Evolutionary conservation across 805 yeast genomes (phyloP).

Genomic region (Candida palmyrensis): DNA sequence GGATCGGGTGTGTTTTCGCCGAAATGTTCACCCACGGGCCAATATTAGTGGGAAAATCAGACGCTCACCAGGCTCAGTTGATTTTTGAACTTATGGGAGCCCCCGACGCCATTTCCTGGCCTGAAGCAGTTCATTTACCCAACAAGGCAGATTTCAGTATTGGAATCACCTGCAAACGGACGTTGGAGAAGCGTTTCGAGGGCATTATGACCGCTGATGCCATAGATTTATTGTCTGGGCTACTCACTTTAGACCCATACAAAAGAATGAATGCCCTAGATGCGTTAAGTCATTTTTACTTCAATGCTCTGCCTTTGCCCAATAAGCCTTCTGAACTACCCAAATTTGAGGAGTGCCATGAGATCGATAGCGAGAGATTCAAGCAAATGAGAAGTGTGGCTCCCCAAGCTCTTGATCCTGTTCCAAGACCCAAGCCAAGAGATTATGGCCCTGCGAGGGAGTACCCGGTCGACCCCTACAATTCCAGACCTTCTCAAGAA

Average conservation of each 20-base stretch:
- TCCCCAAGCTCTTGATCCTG: too few relatives aligned
- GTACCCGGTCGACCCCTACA: too few relatives aligned
- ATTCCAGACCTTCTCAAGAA: too few relatives aligned
- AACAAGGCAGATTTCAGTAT: slow-evolving; percentile 41
- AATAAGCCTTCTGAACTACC: slow-evolving; percentile 50
- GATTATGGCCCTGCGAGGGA: too few relatives aligned
- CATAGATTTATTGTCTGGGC: slow-evolving; percentile 50
- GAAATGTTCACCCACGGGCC: slow-evolving; percentile 83
- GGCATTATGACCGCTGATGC: slow-evolving; percentile 41
- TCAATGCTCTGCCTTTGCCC: slow-evolving; percentile 63
- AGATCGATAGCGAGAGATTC: slow-evolving; percentile 65
- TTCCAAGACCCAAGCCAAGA: too few relatives aligned
- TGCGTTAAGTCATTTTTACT: slow-evolving; percentile 69
- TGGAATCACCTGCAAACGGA: slow-evolving; percentile 42
- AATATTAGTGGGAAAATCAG: slow-evolving; percentile 78
- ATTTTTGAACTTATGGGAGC: slow-evolving; percentile 81
- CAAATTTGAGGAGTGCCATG: slow-evolving; percentile 82
- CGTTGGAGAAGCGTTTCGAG: slow-evolving; percentile 46
- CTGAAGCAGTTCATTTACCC: slow-evolving; percentile 56
- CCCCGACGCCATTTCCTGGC: slow-evolving; percentile 60
- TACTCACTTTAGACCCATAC: slow-evolving; percentile 67
- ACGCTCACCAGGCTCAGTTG: slow-evolving; percentile 78
- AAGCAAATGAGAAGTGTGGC: slow-evolving; percentile 42
- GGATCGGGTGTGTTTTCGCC: slow-evolving; percentile 92
- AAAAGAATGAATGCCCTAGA: slow-evolving; percentile 73